Base-by-base conservation (phyloP, 768 basidiomycete genomes). In the Suillus subalutaceus region DNA sequence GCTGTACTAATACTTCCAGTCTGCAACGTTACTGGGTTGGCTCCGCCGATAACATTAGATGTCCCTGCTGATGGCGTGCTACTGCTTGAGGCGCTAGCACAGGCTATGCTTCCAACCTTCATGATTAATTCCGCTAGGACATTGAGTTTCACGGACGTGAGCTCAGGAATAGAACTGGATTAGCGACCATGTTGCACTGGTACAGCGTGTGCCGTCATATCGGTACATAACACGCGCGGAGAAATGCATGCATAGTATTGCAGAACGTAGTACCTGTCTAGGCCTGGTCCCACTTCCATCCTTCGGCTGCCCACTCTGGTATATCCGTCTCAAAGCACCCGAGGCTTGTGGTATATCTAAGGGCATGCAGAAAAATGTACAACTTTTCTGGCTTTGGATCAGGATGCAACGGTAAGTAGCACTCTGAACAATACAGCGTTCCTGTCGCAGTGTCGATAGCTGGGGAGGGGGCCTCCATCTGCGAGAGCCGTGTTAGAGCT, bases 281-380 rank as follows among this genome's bases (percentile, higher is more conserved):
- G 26, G 74, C 74, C 67, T 72, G 80, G 74, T 88, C 86, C 90
- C 91, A 91, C 53, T 81, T 79, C 86, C 86, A 94, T 20, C 86
- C 89, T 71, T 90, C 84, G 40, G 78, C 81, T 32, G 95, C 91
- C 97, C 97, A 99, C 62, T 88, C 85, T 0, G 97, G 97, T 86
- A 94, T 88, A 67, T 88, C 90, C 53, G 93, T 93, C 78, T 92
- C 88, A 71, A 92, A 97, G 35, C 84, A 79, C n/a, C 94, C 94
- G 53, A 95, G 80, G 68, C 87, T 88, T 15, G 90, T 90, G 59
- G 89, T 92, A 77, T 96, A 98, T 71, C 86, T 85, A 73, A 92
- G 77, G 35, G 97, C 96, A 72, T 99, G 97, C 73, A 99, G 79
- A 79, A 96, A 99, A 70, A 99, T 99, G 78, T 94, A 98, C 65